Evolutionary conservation across 768 basidiomycete genomes (phyloP).

Genomic region (Pleurotus ostreatus): DNA sequence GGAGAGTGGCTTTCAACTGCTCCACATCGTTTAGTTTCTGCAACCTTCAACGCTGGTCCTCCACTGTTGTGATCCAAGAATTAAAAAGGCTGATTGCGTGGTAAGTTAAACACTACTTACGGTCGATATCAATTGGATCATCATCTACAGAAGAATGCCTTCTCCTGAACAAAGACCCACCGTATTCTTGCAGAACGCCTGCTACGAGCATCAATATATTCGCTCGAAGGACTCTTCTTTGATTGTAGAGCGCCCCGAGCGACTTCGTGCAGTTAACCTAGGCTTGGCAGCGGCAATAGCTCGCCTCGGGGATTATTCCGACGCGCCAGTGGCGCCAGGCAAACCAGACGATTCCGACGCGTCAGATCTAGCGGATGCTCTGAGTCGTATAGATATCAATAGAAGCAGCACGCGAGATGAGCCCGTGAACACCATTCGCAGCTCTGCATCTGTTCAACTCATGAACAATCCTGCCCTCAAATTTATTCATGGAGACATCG

Average conservation of each 20-base stretch:
- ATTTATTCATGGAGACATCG: conserved; percentile 69
- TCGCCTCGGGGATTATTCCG: conserved; percentile 49
- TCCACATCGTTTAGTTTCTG: too few species aligned
- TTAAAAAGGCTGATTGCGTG: too few species aligned
- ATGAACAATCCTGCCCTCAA: conserved; percentile 62
- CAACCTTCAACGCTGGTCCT: too few species aligned
- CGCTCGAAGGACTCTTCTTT: conserved; percentile 68
- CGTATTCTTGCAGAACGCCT: conserved; percentile 65
- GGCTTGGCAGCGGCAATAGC: conserved; percentile 81
- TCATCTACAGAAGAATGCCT: too few species aligned
- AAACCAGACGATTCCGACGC: conserved; percentile 15
- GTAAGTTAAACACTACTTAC: too few species aligned
- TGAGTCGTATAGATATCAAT: conserved; percentile 36
- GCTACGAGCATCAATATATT: conserved; percentile 73
- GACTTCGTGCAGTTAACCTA: conserved; percentile 77
- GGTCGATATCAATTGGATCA: too few species aligned
- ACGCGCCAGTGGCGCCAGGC: neutral
- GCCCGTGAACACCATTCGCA: conserved; percentile 46
- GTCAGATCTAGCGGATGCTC: conserved; percentile 43
- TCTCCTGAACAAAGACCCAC: neutral
- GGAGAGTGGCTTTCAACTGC: too few species aligned
- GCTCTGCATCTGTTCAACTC: conserved; percentile 50
- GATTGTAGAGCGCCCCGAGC: conserved; percentile 89
- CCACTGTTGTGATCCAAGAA: too few species aligned
- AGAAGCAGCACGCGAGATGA: conserved; percentile 10